These are phyloP conservation scores for Candida peoriensis DNA, from an alignment of 805 yeast species.

Conservation along the genomic window DNA sequence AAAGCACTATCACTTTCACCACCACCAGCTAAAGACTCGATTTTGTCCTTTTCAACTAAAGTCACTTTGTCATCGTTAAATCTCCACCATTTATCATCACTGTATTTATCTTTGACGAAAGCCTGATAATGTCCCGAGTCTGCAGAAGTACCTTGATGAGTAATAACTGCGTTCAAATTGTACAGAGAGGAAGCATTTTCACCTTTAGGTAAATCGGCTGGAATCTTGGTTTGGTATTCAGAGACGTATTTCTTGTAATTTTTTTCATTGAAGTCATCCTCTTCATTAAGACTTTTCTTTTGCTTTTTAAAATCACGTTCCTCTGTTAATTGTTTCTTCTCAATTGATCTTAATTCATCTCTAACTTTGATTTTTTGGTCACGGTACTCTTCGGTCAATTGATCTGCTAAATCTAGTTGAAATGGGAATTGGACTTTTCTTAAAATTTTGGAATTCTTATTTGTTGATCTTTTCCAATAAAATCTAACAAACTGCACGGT, in stretches of 20 bases:
- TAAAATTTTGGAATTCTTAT: slow-evolving; percentile 86
- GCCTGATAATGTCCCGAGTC: slow-evolving; percentile 98
- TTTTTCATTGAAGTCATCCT: slow-evolving; percentile 43
- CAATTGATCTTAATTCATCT: slow-evolving; percentile 71
- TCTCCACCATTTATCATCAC: slow-evolving; percentile 86
- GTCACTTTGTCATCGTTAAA: slow-evolving; percentile 91
- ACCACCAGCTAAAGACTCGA: slow-evolving; percentile 90
- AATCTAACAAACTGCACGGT: slow-evolving; percentile 92
- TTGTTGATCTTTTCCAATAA: slow-evolving; percentile 91
- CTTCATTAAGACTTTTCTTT: slow-evolving; percentile 42
- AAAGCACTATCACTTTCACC: slow-evolving; percentile 97
- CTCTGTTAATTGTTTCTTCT: slow-evolving; percentile 69
- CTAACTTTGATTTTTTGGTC: slow-evolving; percentile 62
- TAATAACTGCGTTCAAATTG: slow-evolving; percentile 74
- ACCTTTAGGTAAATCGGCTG: slow-evolving; percentile 45
- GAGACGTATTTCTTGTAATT: slow-evolving; percentile 44
- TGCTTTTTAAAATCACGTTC: slow-evolving; percentile 64
- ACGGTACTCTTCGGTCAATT: slow-evolving; percentile 75
- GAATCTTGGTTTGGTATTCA: slow-evolving; percentile 40
- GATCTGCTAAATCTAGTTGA: slow-evolving; percentile 81
- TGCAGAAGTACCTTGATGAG: slow-evolving; percentile 93
- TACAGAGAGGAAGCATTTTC: slow-evolving; percentile 88
- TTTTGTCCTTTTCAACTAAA: slow-evolving; percentile 70
- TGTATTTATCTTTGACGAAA: slow-evolving; percentile 68
- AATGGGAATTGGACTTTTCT: slow-evolving; percentile 94